phyloP scores from a whole-genome alignment of 257 asterid species.

The Lycium barbarum region DNA sequence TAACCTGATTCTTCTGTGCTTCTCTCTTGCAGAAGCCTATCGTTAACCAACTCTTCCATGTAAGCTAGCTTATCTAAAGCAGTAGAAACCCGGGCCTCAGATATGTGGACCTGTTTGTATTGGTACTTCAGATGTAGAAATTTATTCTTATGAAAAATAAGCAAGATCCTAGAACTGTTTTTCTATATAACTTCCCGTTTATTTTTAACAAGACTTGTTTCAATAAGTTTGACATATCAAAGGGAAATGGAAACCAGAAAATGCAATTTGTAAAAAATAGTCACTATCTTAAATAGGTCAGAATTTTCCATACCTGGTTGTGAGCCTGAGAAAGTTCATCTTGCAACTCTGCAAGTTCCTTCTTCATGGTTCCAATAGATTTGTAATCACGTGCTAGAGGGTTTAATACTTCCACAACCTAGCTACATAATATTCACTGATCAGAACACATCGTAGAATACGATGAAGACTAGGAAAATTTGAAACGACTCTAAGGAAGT shows the following conservation, averaged over 20 bases:
- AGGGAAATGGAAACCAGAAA: slow-evolving; percentile 20
- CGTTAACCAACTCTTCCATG: slow-evolving; percentile 84
- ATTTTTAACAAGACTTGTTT: background rate
- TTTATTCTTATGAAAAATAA: background rate
- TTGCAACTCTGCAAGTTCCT: slow-evolving; percentile 88
- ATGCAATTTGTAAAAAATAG: background rate
- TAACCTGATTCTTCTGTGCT: slow-evolving; percentile 48
- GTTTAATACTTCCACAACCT: slow-evolving; percentile 88
- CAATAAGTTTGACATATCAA: slow-evolving; percentile 15
- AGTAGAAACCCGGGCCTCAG: slow-evolving; percentile 85
- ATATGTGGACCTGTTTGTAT: slow-evolving; percentile 72
- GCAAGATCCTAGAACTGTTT: background rate
- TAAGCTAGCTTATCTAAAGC: slow-evolving; percentile 93
- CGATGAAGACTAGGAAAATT: background rate
- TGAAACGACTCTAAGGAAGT: background rate
- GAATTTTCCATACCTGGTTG: slow-evolving; percentile 62
- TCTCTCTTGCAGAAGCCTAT: slow-evolving; percentile 71
- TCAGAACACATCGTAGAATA: background rate
- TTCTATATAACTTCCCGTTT: background rate
- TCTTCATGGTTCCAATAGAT: slow-evolving; percentile 84
- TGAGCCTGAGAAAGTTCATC: slow-evolving; percentile 78
- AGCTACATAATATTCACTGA: slow-evolving; percentile 6
- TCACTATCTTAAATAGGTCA: background rate
- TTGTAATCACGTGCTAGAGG: slow-evolving; percentile 97
- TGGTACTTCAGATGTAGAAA: background rate